Percentiles rank a stretch among this genome's conserved stretches.
phyloP scores from a whole-genome alignment of 805 yeast genomes.

The Cyberlindnera japonica region DNA sequence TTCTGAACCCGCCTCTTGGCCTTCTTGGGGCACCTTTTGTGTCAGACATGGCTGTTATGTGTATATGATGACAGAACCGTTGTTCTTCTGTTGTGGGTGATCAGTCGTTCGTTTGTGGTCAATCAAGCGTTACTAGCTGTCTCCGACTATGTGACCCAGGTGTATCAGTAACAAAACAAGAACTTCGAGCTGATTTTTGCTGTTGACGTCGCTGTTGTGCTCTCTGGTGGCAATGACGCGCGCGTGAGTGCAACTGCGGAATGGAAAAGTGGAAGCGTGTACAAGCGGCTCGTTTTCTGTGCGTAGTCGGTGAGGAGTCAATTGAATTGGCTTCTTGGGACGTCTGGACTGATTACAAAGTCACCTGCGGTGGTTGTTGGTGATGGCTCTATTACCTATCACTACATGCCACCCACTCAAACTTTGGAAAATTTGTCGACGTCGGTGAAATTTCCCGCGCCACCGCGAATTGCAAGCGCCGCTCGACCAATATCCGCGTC shows the following conservation, averaged over 20 bases:
- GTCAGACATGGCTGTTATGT: conserved; percentile 18
- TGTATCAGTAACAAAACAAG: not conserved
- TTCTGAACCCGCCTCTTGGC: conserved; percentile 37
- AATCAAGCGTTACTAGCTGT: no score
- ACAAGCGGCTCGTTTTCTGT: no score
- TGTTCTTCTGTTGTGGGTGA: not conserved
- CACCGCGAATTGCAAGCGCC: not conserved
- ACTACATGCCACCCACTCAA: not conserved
- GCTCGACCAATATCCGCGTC: conserved; percentile 1
- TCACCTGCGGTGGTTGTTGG: conserved; percentile 1
- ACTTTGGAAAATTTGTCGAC: conserved; percentile 19
- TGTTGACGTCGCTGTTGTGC: not conserved
- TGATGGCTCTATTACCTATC: not conserved
- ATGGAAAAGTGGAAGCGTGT: no score
- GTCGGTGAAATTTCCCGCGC: conserved; percentile 6
- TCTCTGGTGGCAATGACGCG: conserved; percentile 3
- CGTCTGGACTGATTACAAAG: not conserved
- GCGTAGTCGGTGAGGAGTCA: not conserved
- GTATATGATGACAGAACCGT: conserved; percentile 2
- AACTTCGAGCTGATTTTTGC: not conserved
- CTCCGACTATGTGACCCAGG: conserved; percentile 4
- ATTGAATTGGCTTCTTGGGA: not conserved
- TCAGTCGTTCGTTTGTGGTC: not conserved
- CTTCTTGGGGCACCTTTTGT: conserved; percentile 21
- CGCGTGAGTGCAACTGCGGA: not conserved